Conservation (phyloP, 2,329 filamentous ascomycete species). For the Trichocomaceae sp. region DNA sequence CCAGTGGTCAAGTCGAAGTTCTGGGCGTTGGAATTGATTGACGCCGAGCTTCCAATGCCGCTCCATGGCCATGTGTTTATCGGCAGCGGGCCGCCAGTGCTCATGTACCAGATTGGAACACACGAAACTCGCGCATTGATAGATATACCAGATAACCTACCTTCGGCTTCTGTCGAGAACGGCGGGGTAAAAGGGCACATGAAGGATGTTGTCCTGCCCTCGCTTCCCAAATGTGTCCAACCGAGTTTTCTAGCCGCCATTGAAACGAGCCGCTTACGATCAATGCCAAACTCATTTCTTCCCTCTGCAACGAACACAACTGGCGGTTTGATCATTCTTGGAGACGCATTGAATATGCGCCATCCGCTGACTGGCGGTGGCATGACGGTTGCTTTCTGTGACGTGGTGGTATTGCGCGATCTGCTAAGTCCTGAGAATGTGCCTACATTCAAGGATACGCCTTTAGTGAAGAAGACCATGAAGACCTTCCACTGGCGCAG, state of each 20-base stretch:
- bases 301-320: slow-evolving; percentile 67
- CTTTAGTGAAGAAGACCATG: slow-evolving; percentile 62
- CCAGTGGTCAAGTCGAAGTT: slow-evolving; percentile 79
- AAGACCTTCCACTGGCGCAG: slow-evolving; percentile 76
- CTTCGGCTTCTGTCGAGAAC: slow-evolving; percentile 63
- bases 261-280: slow-evolving; percentile 69
- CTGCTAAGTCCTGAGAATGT: slow-evolving; percentile 65
- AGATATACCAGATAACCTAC: slow-evolving; percentile 72
- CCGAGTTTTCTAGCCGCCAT: slow-evolving; percentile 71
- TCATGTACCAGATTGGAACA: slow-evolving; percentile 94
- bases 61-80: slow-evolving; percentile 84
- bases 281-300: slow-evolving; percentile 95
- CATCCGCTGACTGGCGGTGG: slow-evolving; percentile 94
- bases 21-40: slow-evolving; percentile 86
- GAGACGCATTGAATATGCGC: slow-evolving; percentile 98
- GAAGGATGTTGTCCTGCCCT: slow-evolving; percentile 68
- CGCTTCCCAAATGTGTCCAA: slow-evolving; percentile 64
- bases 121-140: slow-evolving; percentile 88
- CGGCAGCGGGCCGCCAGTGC: slow-evolving; percentile 66
- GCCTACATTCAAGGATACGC: slow-evolving; percentile 61
- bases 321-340: slow-evolving; percentile 71
- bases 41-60: slow-evolving; percentile 68
- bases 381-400: slow-evolving; percentile 96
- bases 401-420: slow-evolving; percentile 70
- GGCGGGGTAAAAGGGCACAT: slow-evolving; percentile 86